phyloP scores from a whole-genome alignment of 352 stramenopile genomes.

The Thalassiosira ordinaria region DNA sequence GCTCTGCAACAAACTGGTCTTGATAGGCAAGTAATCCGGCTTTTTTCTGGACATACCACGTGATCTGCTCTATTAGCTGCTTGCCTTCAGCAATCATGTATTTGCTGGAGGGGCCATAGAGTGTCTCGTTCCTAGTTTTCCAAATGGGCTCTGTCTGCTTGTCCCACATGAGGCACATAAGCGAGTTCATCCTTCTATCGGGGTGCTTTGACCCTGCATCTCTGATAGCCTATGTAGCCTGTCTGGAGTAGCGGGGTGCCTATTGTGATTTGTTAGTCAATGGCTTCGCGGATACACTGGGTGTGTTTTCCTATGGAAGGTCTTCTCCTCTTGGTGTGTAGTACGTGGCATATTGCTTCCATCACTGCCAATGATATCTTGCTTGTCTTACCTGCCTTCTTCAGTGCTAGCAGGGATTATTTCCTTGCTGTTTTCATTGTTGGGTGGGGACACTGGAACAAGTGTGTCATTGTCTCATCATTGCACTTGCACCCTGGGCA shows the following conservation, averaged over 20 bases:
- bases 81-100: background rate
- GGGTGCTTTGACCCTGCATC: background rate
- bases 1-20: background rate
- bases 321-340: background rate
- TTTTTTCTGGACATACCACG: background rate
- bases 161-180: slow-evolving; percentile 6
- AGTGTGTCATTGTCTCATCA: slow-evolving; percentile 14
- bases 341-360: background rate
- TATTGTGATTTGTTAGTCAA: slow-evolving; percentile 1
- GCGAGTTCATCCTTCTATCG: background rate
- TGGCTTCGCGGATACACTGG: background rate
- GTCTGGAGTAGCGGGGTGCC: background rate
- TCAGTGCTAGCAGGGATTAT: slow-evolving; percentile 1
- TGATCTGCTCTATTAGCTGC: background rate
- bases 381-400: background rate
- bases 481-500: background rate
- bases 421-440: background rate
- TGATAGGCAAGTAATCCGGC: background rate
- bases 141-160: background rate
- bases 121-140: background rate
- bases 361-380: background rate
- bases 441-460: slow-evolving; percentile 10
- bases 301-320: too few relatives aligned
- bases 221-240: slow-evolving; percentile 9
- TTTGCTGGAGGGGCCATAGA: background rate